phyloP scores from a whole-genome alignment of 257 asterid genomes.

The Penstemon eatonii region DNA sequence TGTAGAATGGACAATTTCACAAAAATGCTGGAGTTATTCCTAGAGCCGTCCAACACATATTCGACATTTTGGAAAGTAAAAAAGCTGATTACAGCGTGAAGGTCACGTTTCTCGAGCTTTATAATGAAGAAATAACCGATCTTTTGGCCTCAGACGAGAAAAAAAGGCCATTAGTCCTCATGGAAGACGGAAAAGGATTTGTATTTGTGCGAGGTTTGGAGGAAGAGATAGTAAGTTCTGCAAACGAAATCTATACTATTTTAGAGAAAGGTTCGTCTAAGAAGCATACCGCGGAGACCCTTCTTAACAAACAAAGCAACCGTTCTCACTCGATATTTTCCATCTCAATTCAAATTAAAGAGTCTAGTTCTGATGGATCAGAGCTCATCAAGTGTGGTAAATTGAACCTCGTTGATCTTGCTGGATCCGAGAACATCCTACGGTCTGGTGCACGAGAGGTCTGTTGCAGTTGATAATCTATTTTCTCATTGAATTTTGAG shows the following conservation, averaged over 20 bases:
- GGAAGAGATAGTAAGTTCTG: slow-evolving; percentile 49
- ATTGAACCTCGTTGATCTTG: slow-evolving; percentile 63
- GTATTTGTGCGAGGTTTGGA: slow-evolving; percentile 55
- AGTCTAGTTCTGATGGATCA: slow-evolving; percentile 40
- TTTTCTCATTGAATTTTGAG: not conserved
- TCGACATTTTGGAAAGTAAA: slow-evolving; percentile 42
- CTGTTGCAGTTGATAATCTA: not conserved
- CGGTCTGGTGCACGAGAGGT: slow-evolving; percentile 64
- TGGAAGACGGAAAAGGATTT: slow-evolving; percentile 64
- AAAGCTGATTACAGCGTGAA: slow-evolving; percentile 51
- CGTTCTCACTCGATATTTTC: slow-evolving; percentile 62
- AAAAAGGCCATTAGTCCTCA: slow-evolving; percentile 43
- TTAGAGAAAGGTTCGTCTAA: slow-evolving; percentile 53
- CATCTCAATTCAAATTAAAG: slow-evolving; percentile 49
- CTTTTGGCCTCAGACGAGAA: slow-evolving; percentile 46
- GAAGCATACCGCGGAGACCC: slow-evolving; percentile 50
- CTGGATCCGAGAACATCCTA: slow-evolving; percentile 63
- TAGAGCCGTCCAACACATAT: slow-evolving; percentile 53
- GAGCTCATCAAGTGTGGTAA: slow-evolving; percentile 57
- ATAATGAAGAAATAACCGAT: slow-evolving; percentile 69
- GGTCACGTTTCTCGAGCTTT: slow-evolving; percentile 57
- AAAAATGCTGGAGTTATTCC: slow-evolving; percentile 56
- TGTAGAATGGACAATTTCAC: slow-evolving; percentile 43
- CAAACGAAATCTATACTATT: slow-evolving; percentile 45
- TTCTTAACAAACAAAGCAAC: slow-evolving; percentile 58